Base-by-base conservation (phyloP, 2,329 filamentous ascomycete species). In the Aureobasidium uvarum region DNA sequence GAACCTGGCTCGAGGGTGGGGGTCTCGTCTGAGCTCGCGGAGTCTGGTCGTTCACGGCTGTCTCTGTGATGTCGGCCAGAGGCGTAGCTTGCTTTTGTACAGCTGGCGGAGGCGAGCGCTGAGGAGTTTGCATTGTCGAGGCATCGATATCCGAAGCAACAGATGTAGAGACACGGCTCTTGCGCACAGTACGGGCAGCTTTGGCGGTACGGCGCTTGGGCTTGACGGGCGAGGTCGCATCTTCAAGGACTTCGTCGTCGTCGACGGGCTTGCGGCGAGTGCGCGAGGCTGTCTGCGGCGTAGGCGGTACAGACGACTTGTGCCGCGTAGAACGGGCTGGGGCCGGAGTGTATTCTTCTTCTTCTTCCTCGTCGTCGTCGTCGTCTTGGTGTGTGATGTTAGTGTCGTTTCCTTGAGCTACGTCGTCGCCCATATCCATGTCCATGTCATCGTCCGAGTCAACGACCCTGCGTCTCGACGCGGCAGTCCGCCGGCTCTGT, bases 321-420 rank as follows among this genome's bases (percentile, higher is more conserved):
- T 84, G 80, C n/a, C 84, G 81, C 38, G 81, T 85, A 54, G 80
- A 81, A 66, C 83, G 84, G 64, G 84, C 81, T 1, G 89, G 84
- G 55, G 89, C 89, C 2, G 92, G 92, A 51, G 89, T 89, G 72
- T 92, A 95, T 58, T 96, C 89, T 69, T 96, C 89, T 68, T 56
- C 38, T 14, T 56, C 89, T 58, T 96, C 89, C 68, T 96, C 89
- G 68, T 56, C 38, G 20, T 56, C 89, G 58, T 89, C 85, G 33
- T 89, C 82, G 33, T 82, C 84, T 18, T 85, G 81, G 39, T 86
- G 80, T 67, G 85, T 82, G 46, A 67, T 70, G 66, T 68, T 85
- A 81, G 68, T 83, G 81, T 71, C 85, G 80, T 45, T 83, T 41
- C 10, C n/a, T 11, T 33, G 36, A 77, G 89, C 86, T 65, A 92